A percentile compares a stretch with the other conserved stretches of the same genome.
Evolutionary conservation across 805 yeast species (phyloP).

Genomic region (Kurtzmaniella fragi): DNA sequence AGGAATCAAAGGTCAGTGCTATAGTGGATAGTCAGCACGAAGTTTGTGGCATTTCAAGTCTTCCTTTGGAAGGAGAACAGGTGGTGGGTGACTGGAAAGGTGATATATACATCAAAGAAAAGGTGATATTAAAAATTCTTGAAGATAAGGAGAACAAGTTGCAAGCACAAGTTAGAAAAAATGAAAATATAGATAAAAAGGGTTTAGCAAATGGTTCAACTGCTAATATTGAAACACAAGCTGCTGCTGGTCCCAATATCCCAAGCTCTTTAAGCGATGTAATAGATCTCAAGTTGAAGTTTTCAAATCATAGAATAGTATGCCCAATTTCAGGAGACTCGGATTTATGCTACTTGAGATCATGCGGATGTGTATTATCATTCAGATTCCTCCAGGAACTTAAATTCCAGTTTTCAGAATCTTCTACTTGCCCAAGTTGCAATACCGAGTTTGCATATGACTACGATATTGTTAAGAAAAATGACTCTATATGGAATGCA

Average conservation of each 20-base stretch:
- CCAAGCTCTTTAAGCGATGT: constrained; percentile 1
- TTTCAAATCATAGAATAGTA: constrained; percentile 9
- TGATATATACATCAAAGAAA: constrained; percentile 56
- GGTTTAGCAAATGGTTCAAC: too few species aligned
- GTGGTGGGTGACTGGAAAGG: constrained; percentile 71
- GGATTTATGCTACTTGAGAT: constrained; percentile 24
- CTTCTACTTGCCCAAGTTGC: constrained; percentile 29
- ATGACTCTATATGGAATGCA: constrained; percentile 6
- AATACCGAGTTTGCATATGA: constrained; percentile 13
- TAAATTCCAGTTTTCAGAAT: constrained; percentile 1
- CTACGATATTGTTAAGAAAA: constrained; percentile 24
- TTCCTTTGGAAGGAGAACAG: constrained; percentile 29
- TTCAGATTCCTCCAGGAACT: constrained; percentile 17
- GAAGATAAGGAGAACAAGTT: constrained; percentile 15
- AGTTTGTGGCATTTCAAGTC: constrained; percentile 43
- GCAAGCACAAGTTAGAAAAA: constrained; percentile 3
- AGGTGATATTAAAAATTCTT: constrained; percentile 53
- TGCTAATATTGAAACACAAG: constrained; percentile 6
- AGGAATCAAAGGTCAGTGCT: constrained; percentile 10
- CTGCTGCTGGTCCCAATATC: background rate
- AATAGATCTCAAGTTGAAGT: background rate
- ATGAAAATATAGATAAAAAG: constrained; percentile 16
- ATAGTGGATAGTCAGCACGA: constrained; percentile 15
- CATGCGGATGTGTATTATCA: constrained; percentile 37
- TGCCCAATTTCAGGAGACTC: constrained; percentile 26